Conservation (phyloP, 2,329 filamentous ascomycete species). For the Fusarium sp. region DNA sequence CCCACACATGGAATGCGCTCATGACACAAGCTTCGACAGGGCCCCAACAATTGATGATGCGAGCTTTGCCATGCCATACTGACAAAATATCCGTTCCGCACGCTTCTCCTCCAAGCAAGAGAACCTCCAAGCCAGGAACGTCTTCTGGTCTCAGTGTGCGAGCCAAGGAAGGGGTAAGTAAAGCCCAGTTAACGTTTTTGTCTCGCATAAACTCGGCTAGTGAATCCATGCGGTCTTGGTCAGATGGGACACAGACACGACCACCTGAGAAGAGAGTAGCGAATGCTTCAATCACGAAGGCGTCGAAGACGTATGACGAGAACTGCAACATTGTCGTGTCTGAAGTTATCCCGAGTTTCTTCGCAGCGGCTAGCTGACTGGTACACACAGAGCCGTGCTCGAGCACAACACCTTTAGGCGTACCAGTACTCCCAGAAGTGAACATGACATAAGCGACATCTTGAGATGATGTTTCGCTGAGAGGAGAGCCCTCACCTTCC, state of each 20-base stretch:
- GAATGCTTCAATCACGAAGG: conserved; percentile 51
- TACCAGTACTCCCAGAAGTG: conserved; percentile 67
- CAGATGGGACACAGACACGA: conserved; percentile 54
- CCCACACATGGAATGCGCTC: not conserved
- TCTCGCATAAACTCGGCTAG: not conserved
- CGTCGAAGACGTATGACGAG: conserved; percentile 54
- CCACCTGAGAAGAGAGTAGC: conserved; percentile 52
- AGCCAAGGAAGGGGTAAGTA: not conserved
- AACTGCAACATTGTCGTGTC: conserved; percentile 37
- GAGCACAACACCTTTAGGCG: conserved; percentile 63
- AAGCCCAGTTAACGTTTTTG: not conserved
- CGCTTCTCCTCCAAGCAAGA: not conserved
- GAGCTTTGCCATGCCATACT: not conserved
- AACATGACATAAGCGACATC: conserved; percentile 56
- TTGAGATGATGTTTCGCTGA: not conserved
- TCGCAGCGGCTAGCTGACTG: not conserved
- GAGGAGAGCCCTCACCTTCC: not conserved
- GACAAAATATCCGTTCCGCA: not conserved
- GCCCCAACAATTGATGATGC: not conserved
- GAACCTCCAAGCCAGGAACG: not conserved
- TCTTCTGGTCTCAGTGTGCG: not conserved
- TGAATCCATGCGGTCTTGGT: conserved; percentile 46
- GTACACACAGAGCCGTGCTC: conserved; percentile 13
- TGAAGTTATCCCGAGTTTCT: not conserved
- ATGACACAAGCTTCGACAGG: not conserved